Percentiles rank a stretch among this genome's conserved stretches.
Evolutionary conservation across 148 eudicot genomes (phyloP).

Genomic region (Polygonum maritimum): DNA sequence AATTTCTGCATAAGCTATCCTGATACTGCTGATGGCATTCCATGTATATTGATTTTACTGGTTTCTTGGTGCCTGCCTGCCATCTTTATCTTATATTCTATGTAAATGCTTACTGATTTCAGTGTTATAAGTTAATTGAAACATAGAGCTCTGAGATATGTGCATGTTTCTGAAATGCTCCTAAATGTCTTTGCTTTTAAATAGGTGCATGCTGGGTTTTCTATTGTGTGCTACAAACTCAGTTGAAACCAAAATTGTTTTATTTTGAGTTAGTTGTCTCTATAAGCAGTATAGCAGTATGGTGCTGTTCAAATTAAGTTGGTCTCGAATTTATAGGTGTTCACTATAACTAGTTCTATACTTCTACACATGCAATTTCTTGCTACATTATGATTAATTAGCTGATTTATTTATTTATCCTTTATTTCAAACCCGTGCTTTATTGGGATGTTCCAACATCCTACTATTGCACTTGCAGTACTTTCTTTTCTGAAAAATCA

Average conservation of each 20-base stretch:
- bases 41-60: not conserved
- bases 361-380: not conserved
- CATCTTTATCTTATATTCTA: not conserved
- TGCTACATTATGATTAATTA: too few relatives aligned
- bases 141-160: not conserved
- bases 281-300: not conserved
- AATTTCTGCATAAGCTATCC: not conserved
- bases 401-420: too few relatives aligned
- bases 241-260: not conserved
- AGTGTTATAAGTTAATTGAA: not conserved
- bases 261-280: not conserved
- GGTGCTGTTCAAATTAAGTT: not conserved
- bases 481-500: not conserved
- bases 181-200: not conserved
- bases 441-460: not conserved
- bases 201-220: too few relatives aligned
- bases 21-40: not conserved
- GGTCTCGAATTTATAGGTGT: not conserved
- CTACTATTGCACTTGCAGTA: not conserved
- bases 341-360: not conserved
- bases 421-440: not conserved
- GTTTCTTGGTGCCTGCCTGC: not conserved
- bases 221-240: not conserved
- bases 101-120: not conserved
- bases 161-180: not conserved